Base-by-base conservation (phyloP, 108 stramenopile species). In the Skeletonema potamos region DNA sequence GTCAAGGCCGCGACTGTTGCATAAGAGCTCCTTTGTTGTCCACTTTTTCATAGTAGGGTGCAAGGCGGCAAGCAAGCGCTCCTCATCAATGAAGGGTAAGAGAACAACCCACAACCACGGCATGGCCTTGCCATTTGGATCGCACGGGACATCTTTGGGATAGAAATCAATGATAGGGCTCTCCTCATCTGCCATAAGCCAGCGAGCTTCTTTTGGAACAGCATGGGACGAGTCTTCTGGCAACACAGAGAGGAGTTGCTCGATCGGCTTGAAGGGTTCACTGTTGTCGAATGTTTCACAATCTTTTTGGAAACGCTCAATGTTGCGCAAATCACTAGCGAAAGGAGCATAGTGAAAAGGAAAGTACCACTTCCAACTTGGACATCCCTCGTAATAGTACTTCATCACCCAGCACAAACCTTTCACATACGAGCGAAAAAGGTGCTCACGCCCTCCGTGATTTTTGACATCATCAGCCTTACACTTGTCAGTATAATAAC, bases 361-460 rank as follows among this genome's bases (percentile, higher is more conserved):
- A 81, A 87, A 99, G 64, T 93, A 99, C 98, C 98, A 99, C 55
- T 91, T 96, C 99, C 99, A 99, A 43, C 91, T 90, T 46, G 87
- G 82, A 70, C 93, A 94, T 6, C 97, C 97, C 39, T 89, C 85
- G 84, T 98, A 99, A 76, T 98, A 99, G 77, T 98, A 98, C 64
- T 87, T 91, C 92, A 99, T 94, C 10, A 99, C 99, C 99, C 99
- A 99, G 81, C 95, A 96, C 13, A 99, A 85, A 17, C 99, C 99
- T 82, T 90, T 83, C 28, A 99, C 94, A 76, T 99, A 99, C 8
- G 92, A 86, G 34, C 91, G 87, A 69, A 95, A 96, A 33, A 99
- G 64, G 51, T 93, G 87, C 70, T 96, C 89, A 26, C 95, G 76
- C 2, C 96, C 95, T n/a, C 95, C 96, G 60, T 92, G 84, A 17